phyloP scores from a whole-genome alignment of 2,329 filamentous ascomycete genomes.

The Cladosporium sp. region DNA sequence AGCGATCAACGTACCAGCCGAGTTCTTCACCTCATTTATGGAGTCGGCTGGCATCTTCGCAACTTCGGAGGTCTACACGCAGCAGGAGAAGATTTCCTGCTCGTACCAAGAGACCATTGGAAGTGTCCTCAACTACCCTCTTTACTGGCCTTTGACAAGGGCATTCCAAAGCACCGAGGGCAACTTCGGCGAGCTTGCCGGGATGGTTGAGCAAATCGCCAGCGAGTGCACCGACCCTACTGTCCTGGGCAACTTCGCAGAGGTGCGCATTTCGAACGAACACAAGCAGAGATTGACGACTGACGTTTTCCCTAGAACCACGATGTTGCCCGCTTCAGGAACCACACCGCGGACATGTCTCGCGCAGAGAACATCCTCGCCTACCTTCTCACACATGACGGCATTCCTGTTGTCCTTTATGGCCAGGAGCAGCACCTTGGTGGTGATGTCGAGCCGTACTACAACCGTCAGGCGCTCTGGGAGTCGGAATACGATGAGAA shows the following conservation, averaged over 20 bases:
- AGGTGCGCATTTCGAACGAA: conserved; percentile 3
- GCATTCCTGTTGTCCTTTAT: conserved; percentile 20
- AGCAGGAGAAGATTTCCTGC: conserved; percentile 22
- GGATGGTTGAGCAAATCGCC: background rate
- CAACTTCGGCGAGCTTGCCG: conserved; percentile 4
- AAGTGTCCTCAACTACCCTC: conserved; percentile 28
- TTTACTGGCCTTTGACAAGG: conserved; percentile 32
- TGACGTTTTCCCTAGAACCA: conserved; percentile 14
- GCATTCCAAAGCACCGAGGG: conserved; percentile 29
- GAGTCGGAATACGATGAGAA: conserved; percentile 9
- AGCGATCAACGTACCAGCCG: conserved; percentile 26
- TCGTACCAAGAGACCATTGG: conserved; percentile 24
- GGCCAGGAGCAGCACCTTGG: conserved; percentile 18
- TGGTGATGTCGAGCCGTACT: conserved; percentile 12
- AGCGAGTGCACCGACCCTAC: conserved; percentile 11
- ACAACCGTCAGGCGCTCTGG: conserved; percentile 16
- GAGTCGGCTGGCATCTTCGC: conserved; percentile 25
- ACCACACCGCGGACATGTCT: conserved; percentile 13
- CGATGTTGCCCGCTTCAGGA: conserved; percentile 16
- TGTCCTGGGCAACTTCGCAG: conserved; percentile 16
- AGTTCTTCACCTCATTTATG: conserved; percentile 26
- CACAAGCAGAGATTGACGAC: background rate
- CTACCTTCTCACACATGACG: conserved; percentile 15
- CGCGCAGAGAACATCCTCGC: conserved; percentile 15
- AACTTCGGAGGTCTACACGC: conserved; percentile 26